Base-by-base conservation (phyloP, 768 basidiomycete species). In the Agaricus bisporus region DNA sequence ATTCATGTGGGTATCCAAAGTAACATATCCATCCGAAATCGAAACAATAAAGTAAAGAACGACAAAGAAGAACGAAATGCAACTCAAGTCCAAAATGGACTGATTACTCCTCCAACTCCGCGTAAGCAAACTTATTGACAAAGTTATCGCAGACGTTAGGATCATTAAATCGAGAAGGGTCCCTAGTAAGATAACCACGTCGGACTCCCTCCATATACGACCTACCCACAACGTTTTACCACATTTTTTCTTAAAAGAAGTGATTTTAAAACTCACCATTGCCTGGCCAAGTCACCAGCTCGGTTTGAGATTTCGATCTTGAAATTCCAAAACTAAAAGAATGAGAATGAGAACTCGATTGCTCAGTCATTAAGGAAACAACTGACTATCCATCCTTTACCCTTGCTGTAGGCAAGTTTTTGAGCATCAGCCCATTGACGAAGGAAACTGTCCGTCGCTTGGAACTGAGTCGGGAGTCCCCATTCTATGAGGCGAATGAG, bases 381-480 rank as follows among this genome's bases (percentile, higher is more conserved):
- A 72, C 82, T 67, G 58, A 85, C 84, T 39, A 87, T 73, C 85
- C 85, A 88, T 25, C 86, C 86, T 2, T 76, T 74, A 32, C 75
- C 73, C 56, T 83, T 66, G 50, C 75, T 73, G 49, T 87, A 88
- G 1, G 77, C 71, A 37, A 80, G 66, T 64, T 88, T 88, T 65
- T 88, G 86, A 22, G 86, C 84, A 59, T 88, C 87, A 10, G 85
- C 86, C 86, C 86, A 88, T 61, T 84, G 67, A 54, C 48, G 56
- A 41, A 88, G 64, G 70, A 88, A 88, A 0, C 62, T 75, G 49
- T 86, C 76, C 2, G 81, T 78, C 4, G 86, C 82, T 28, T 64
- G 46, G 65, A 87, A 88, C 55, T 85, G 73, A 1, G 86, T 88
- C 10, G 84, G 63, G 18, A 88, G 73, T 15, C 77, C 66, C 73